Percentiles rank a stretch among this genome's conserved stretches.
Evolutionary conservation across 2,329 filamentous ascomycete species (phyloP).

Genomic region (Macrophomina pseudophaseolina): DNA sequence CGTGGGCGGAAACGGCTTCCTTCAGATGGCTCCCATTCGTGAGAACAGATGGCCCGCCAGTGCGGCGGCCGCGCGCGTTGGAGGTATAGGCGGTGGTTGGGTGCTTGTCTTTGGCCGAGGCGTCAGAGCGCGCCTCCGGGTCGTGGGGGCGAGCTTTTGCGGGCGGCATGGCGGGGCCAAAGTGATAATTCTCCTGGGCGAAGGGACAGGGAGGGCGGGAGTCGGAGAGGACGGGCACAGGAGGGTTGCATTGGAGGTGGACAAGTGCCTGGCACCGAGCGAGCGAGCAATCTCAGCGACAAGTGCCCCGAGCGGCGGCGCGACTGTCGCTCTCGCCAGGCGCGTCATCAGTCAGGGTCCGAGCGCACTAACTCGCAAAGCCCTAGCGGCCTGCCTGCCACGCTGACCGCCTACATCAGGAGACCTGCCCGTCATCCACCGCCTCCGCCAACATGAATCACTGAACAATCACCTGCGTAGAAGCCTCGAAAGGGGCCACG

Average conservation of each 20-base stretch:
- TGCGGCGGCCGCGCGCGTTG: slow-evolving; percentile 46
- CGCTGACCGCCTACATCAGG: background rate
- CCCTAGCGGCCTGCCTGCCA: background rate
- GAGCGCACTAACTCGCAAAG: background rate
- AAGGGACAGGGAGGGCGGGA: background rate
- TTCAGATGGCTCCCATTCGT: slow-evolving; percentile 44
- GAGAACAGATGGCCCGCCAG: slow-evolving; percentile 33
- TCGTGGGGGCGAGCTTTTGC: slow-evolving; percentile 38
- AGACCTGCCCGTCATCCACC: background rate
- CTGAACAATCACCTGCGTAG: background rate
- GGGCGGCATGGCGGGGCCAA: slow-evolving; percentile 42
- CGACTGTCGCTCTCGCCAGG: background rate
- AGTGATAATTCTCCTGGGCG: background rate
- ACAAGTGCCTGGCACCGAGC: slow-evolving; percentile 14
- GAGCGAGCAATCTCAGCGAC: slow-evolving; percentile 17
- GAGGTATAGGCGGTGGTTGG: slow-evolving; percentile 43
- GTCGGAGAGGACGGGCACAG: background rate
- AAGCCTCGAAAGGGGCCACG: background rate
- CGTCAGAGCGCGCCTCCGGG: slow-evolving; percentile 45
- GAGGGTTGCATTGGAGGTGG: slow-evolving; percentile 21
- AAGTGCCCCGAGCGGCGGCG: background rate
- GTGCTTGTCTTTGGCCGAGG: slow-evolving; percentile 48
- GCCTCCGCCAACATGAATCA: background rate
- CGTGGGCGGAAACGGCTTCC: slow-evolving; percentile 40
- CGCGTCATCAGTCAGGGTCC: slow-evolving; percentile 23